These are phyloP conservation scores for Azolla pinnata DNA, from an alignment of 75 land plant genomes.

Conservation along the genomic window DNA sequence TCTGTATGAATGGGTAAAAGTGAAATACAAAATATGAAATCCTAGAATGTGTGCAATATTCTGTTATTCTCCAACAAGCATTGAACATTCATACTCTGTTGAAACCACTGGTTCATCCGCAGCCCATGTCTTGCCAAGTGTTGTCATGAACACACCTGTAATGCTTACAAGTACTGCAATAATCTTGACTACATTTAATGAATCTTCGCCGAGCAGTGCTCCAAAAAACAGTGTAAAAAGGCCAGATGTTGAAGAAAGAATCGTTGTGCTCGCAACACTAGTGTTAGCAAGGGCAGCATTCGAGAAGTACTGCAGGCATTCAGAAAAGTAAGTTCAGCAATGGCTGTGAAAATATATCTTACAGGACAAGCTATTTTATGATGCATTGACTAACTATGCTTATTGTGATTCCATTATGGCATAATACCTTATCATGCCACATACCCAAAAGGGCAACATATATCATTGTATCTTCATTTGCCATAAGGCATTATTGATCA, in stretches of 20 bases:
- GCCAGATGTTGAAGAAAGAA: constrained; percentile 84
- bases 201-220: constrained; percentile 66
- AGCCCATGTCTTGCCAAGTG: constrained; percentile 96
- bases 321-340: background rate
- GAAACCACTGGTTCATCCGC: constrained; percentile 49
- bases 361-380: too few relatives aligned
- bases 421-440: too few relatives aligned
- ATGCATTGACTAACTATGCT: background rate
- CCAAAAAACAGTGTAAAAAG: constrained; percentile 87
- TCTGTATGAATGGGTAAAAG: too few relatives aligned
- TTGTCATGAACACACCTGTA: constrained; percentile 94
- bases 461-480: too few relatives aligned
- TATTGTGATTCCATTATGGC: background rate
- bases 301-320: constrained; percentile 59
- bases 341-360: too few relatives aligned
- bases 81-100: constrained; percentile 37
- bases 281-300: constrained; percentile 91
- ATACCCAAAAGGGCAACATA: too few relatives aligned
- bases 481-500: too few relatives aligned
- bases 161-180: constrained; percentile 85
- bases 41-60: too few relatives aligned
- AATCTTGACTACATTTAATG: constrained; percentile 60
- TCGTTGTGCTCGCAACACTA: constrained; percentile 94
- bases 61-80: too few relatives aligned
- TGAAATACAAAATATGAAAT: too few relatives aligned